Evolutionary conservation across 2,329 filamentous ascomycete species (phyloP).

Genomic region (Camillea tinctor): DNA sequence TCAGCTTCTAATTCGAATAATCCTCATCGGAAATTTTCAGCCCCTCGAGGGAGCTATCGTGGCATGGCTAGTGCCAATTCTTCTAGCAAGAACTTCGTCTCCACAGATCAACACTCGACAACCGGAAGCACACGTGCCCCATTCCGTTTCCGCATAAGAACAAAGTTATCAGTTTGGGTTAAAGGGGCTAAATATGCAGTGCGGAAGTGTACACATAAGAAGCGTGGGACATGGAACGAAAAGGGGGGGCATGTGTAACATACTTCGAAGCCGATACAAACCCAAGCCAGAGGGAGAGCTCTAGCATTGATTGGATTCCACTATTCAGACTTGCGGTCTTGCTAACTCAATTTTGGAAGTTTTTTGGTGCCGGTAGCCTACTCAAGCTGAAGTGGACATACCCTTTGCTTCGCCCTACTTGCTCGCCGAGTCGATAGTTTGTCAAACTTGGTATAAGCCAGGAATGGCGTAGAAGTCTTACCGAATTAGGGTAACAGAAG

Average conservation of each 20-base stretch:
- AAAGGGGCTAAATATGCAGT: constrained; percentile 26
- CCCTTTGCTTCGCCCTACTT: constrained; percentile 20
- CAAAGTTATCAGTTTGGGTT: constrained; percentile 28
- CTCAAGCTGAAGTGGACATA: constrained; percentile 15
- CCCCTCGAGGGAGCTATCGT: constrained; percentile 4
- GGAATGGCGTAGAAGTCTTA: constrained; percentile 20
- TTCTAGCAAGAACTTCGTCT: constrained; percentile 6
- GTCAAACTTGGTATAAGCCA: constrained; percentile 30
- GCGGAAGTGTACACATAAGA: constrained; percentile 19
- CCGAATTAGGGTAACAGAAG: constrained; percentile 28
- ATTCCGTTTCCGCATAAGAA: constrained; percentile 25
- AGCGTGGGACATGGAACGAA: constrained; percentile 6
- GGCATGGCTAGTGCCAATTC: constrained; percentile 11
- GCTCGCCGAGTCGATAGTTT: constrained; percentile 22
- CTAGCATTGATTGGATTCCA: constrained; percentile 29
- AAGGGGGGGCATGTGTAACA: constrained; percentile 4
- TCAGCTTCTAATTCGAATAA: not conserved
- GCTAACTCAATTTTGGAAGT: constrained; percentile 25
- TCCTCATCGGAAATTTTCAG: not conserved
- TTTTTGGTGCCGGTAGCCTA: constrained; percentile 21
- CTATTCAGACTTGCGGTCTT: constrained; percentile 18
- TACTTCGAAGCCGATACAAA: constrained; percentile 8
- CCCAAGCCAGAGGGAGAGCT: constrained; percentile 11
- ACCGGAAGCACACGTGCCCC: constrained; percentile 8
- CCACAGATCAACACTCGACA: constrained; percentile 4